These are phyloP conservation scores for Canavalia ensiformis DNA, from an alignment of 306 rosid species.

Conservation along the genomic window DNA sequence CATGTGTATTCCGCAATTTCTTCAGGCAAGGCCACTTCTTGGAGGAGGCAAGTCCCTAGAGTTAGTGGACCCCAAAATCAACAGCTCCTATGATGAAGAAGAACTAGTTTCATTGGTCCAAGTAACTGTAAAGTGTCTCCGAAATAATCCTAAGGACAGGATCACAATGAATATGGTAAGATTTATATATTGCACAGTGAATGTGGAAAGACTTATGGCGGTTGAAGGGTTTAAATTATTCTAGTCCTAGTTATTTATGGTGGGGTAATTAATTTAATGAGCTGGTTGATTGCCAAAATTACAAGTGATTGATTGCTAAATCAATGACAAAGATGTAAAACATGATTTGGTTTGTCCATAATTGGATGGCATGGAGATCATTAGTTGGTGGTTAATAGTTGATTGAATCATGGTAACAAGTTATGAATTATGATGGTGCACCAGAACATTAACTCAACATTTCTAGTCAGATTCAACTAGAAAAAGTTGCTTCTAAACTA, in stretches of 20 bases:
- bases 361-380: not conserved
- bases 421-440: not conserved
- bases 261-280: not conserved
- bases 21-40: slow-evolving; percentile 57
- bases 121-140: slow-evolving; percentile 51
- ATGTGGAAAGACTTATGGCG: slow-evolving; percentile 25
- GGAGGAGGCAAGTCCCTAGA: slow-evolving; percentile 42
- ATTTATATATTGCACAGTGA: not conserved
- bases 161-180: slow-evolving; percentile 59
- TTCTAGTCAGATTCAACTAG: not conserved
- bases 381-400: not conserved
- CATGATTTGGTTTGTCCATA: not conserved
- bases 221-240: not conserved
- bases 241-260: not conserved
- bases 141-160: slow-evolving; percentile 55
- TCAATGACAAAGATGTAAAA: not conserved
- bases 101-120: slow-evolving; percentile 52
- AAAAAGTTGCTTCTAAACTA: not conserved
- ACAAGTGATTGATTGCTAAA: not conserved
- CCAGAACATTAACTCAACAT: slow-evolving; percentile 17
- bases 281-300: not conserved
- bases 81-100: slow-evolving; percentile 50
- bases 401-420: not conserved
- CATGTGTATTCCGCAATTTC: slow-evolving; percentile 24
- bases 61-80: slow-evolving; percentile 54